Conservation (phyloP, 1,284 basidiomycete genomes). For the Naganishia sp. region DNA sequence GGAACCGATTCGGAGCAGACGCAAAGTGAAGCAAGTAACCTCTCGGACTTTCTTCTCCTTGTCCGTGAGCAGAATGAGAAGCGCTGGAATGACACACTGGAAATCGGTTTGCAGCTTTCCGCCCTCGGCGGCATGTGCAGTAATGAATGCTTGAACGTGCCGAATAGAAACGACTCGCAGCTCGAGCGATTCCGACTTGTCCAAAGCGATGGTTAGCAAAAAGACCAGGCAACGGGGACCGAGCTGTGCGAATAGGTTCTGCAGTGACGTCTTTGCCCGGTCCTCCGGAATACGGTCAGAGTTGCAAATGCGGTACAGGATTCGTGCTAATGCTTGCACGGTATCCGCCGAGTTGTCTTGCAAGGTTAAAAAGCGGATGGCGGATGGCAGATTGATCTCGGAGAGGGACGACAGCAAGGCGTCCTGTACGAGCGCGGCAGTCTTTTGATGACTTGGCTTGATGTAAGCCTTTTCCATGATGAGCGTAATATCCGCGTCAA, state of each 20-base stretch:
- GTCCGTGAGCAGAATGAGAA: constrained; percentile 59
- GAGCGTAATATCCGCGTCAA: neutral
- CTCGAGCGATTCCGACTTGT: constrained; percentile 43
- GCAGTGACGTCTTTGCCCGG: constrained; percentile 64
- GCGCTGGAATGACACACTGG: constrained; percentile 77
- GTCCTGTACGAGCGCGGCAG: constrained; percentile 25
- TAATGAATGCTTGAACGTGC: constrained; percentile 65
- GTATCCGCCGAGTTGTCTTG: constrained; percentile 2
- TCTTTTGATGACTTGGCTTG: constrained; percentile 32
- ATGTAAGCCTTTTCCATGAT: constrained; percentile 28
- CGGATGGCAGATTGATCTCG: constrained; percentile 2
- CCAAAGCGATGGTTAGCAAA: constrained; percentile 69
- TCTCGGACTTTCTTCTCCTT: constrained; percentile 60
- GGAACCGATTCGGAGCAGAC: constrained; percentile 23
- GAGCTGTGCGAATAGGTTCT: constrained; percentile 67
- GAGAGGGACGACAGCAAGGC: constrained; percentile 18
- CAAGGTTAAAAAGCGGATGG: constrained; percentile 61
- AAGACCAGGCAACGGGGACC: constrained; percentile 76
- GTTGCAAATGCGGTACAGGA: constrained; percentile 50
- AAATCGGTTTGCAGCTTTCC: constrained; percentile 61
- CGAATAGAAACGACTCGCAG: constrained; percentile 73
- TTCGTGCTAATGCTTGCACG: constrained; percentile 4
- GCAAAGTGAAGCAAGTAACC: constrained; percentile 59
- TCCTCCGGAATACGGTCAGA: constrained; percentile 53
- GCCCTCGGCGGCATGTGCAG: constrained; percentile 52